Evolutionary conservation across 2,329 filamentous ascomycete genomes (phyloP).

Genomic region (Thielaviopsis euricoi): DNA sequence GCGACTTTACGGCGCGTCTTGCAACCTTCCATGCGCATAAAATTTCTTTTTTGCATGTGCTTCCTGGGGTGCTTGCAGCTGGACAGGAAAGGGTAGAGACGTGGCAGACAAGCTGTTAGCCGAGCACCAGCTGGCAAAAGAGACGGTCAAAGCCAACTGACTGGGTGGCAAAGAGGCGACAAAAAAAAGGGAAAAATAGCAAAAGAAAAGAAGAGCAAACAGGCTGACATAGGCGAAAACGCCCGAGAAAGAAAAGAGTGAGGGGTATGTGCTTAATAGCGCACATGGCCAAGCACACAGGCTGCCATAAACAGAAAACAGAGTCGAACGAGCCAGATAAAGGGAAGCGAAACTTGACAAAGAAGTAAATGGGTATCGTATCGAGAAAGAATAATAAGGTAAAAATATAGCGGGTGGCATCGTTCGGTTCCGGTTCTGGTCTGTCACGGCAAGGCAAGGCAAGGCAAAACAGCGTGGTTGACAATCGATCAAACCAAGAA

Average conservation of each 20-base stretch:
- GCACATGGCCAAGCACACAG: not conserved
- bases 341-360: not conserved
- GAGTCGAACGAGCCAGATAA: not conserved
- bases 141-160: not conserved
- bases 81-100: not conserved
- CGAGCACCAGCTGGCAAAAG: not conserved
- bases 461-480: no score
- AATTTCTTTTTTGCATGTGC: not conserved
- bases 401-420: not conserved
- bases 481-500: not conserved
- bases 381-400: not conserved
- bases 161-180: not conserved
- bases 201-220: not conserved
- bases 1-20: not conserved
- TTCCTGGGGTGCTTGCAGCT: not conserved
- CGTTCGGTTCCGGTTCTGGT: not conserved
- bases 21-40: no score
- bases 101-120: conserved; percentile 1
- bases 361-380: not conserved
- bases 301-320: not conserved
- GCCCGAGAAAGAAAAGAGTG: not conserved
- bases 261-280: not conserved
- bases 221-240: not conserved
- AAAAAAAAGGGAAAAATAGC: not conserved
- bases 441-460: not conserved